Percentiles rank a stretch among this genome's conserved stretches.
These are phyloP conservation scores for Houttuynia cordata DNA, from an alignment of 164 flowering plant genomes.

Conservation along the genomic window DNA sequence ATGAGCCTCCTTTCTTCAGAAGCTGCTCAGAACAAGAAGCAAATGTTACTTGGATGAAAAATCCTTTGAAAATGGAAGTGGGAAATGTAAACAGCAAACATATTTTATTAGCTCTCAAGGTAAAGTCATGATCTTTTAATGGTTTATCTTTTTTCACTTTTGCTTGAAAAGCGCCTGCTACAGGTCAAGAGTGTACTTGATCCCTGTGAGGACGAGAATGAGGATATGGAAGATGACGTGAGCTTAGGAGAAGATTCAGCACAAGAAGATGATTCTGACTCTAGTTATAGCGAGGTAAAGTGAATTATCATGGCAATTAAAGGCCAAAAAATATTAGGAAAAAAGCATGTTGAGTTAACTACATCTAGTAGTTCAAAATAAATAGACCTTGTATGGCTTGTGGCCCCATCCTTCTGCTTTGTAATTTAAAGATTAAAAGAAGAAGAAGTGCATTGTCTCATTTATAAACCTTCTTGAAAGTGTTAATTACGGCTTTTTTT, in stretches of 20 bases:
- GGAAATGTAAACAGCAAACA: slow-evolving; percentile 97
- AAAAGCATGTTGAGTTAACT: no score
- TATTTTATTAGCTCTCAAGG: slow-evolving; percentile 76
- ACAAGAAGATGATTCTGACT: slow-evolving; percentile 36
- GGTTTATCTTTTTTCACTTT: no score
- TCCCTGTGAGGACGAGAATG: slow-evolving; percentile 92
- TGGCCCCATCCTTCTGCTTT: no score
- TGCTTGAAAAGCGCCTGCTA: not conserved
- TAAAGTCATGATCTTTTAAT: slow-evolving; percentile 6
- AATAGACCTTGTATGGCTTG: no score
- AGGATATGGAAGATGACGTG: slow-evolving; percentile 34
- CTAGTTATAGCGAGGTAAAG: slow-evolving; percentile 67
- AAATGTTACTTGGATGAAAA: slow-evolving; percentile 54
- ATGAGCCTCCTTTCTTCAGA: slow-evolving; percentile 91
- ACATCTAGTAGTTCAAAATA: no score
- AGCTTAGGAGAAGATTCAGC: slow-evolving; percentile 67
- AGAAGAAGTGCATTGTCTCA: no score
- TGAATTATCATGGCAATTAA: not conserved
- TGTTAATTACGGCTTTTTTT: no score
- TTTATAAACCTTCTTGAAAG: no score
- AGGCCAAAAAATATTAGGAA: not conserved
- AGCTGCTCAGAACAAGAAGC: slow-evolving; percentile 73
- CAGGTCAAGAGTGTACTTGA: slow-evolving; percentile 93
- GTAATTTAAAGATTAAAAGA: no score
- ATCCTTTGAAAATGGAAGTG: slow-evolving; percentile 80